Conservation (phyloP, 345 rosid genomes). For the Geranium brycei region DNA sequence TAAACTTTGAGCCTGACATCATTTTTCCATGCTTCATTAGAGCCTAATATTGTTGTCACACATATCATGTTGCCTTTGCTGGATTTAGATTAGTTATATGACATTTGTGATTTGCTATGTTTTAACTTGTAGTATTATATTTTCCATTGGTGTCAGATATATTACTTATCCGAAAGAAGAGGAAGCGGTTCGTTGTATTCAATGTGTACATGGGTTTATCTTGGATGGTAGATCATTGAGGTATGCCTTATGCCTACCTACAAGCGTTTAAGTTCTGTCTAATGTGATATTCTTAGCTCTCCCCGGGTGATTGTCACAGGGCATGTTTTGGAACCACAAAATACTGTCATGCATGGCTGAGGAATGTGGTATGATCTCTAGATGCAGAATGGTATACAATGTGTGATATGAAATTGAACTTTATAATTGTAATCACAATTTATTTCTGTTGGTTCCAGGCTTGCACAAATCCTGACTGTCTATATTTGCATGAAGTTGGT, state of each 20-base stretch:
- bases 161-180: slow-evolving; percentile 79
- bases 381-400: neutral
- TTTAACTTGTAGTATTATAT: neutral
- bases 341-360: slow-evolving; percentile 95
- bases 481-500: slow-evolving; percentile 87
- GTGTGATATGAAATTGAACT: neutral
- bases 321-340: slow-evolving; percentile 95
- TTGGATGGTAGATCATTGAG: slow-evolving; percentile 16
- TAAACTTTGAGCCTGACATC: neutral
- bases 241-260: slow-evolving; percentile 17
- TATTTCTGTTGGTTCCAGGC: slow-evolving; percentile 34
- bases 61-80: slow-evolving; percentile 21
- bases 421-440: neutral
- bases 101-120: slow-evolving; percentile 5
- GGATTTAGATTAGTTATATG: neutral
- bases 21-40: neutral
- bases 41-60: too few species aligned
- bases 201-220: neutral
- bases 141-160: slow-evolving; percentile 35
- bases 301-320: slow-evolving; percentile 26
- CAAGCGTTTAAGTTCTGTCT: neutral
- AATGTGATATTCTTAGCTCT: slow-evolving; percentile 1
- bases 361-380: slow-evolving; percentile 53
- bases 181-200: slow-evolving; percentile 38
- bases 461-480: slow-evolving; percentile 89